These are phyloP conservation scores for Protea cynaroides DNA, from an alignment of 164 flowering plant genomes.

Conservation along the genomic window DNA sequence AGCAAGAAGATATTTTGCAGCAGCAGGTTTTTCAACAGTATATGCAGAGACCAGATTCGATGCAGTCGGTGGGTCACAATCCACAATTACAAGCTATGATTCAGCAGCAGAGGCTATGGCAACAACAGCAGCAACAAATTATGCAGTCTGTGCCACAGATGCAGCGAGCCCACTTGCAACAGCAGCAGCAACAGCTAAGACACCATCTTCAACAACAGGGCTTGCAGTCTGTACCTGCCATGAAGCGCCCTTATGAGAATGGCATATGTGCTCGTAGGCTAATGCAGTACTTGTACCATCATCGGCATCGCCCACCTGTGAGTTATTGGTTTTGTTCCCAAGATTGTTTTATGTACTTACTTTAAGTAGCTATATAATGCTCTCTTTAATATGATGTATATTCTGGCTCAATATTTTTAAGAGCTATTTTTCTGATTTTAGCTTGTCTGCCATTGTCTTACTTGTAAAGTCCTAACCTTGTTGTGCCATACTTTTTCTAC, in stretches of 20 bases:
- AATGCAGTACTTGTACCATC: slow-evolving; percentile 96
- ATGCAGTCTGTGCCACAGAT: slow-evolving; percentile 71
- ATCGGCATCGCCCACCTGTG: slow-evolving; percentile 77
- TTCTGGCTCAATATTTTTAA: background rate
- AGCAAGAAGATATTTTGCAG: slow-evolving; percentile 71
- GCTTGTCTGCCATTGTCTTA: background rate
- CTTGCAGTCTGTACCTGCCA: slow-evolving; percentile 39
- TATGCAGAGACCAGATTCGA: slow-evolving; percentile 68
- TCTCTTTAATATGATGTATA: background rate
- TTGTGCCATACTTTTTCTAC: too few species aligned
- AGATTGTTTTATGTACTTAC: background rate
- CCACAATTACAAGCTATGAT: slow-evolving; percentile 75
- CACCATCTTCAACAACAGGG: slow-evolving; percentile 67
- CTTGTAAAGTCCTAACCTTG: too few species aligned
- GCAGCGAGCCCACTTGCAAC: slow-evolving; percentile 66
- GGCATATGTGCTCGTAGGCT: slow-evolving; percentile 88
- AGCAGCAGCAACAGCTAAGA: slow-evolving; percentile 63
- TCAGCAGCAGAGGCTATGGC: slow-evolving; percentile 79
- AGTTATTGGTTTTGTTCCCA: slow-evolving; percentile 21
- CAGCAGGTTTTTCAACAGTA: slow-evolving; percentile 80
- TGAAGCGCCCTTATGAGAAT: slow-evolving; percentile 67
- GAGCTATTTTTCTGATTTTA: background rate
- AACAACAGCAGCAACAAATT: slow-evolving; percentile 54
- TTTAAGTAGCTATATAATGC: too few species aligned
- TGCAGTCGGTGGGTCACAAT: slow-evolving; percentile 60